A percentile compares a stretch with the other conserved stretches of the same genome.
Evolutionary conservation across 2,329 filamentous ascomycete species (phyloP).

Genomic region (Xylogone sp.): DNA sequence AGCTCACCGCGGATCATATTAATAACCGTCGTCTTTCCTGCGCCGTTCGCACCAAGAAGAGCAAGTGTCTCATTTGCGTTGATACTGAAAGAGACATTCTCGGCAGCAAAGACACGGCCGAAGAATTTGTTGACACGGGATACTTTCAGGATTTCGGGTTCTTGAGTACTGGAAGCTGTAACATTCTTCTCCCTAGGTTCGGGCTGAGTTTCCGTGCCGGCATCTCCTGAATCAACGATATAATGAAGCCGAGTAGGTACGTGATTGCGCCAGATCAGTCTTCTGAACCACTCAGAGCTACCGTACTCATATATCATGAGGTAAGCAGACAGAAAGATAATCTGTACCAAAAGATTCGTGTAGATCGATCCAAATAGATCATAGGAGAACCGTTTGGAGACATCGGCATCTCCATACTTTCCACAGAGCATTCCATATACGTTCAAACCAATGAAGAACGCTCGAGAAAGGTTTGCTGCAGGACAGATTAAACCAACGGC

Average conservation of each 20-base stretch:
- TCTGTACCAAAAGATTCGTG: constrained; percentile 21
- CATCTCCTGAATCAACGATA: constrained; percentile 21
- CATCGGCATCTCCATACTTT: constrained; percentile 18
- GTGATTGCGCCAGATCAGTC: constrained; percentile 13
- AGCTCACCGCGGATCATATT: constrained; percentile 63
- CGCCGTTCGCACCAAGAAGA: constrained; percentile 62
- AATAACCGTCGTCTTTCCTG: constrained; percentile 63
- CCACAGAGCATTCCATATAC: constrained; percentile 20
- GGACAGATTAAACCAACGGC: constrained; percentile 52
- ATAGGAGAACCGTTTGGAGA: constrained; percentile 14
- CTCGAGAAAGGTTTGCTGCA: constrained; percentile 52
- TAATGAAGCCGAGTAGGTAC: constrained; percentile 19
- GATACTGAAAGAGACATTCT: constrained; percentile 62
- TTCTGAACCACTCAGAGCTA: constrained; percentile 20
- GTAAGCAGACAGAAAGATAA: constrained; percentile 15
- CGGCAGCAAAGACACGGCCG: constrained; percentile 53
- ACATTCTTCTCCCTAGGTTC: constrained; percentile 27
- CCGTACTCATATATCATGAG: constrained; percentile 21
- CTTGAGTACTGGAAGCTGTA: constrained; percentile 23
- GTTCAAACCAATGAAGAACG: constrained; percentile 46
- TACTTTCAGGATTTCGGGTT: constrained; percentile 48
- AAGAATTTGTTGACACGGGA: constrained; percentile 60
- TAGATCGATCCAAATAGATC: constrained; percentile 22
- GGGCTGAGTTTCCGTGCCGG: constrained; percentile 9
- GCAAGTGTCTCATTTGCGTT: constrained; percentile 58